phyloP scores from a whole-genome alignment of 768 basidiomycete genomes.

The Naganishia friedmannii region DNA sequence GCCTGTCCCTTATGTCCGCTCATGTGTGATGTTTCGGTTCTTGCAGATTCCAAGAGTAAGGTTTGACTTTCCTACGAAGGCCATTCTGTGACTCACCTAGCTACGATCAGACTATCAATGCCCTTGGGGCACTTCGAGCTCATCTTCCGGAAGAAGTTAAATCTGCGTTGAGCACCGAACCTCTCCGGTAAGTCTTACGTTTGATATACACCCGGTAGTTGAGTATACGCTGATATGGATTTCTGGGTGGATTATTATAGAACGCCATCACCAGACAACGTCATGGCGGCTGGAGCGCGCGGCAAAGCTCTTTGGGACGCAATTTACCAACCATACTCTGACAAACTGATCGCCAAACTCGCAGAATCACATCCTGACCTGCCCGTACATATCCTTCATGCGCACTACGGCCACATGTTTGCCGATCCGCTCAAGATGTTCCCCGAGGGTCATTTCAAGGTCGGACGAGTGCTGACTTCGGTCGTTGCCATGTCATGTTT shows the following conservation, averaged over 20 bases:
- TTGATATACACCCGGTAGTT: not conserved
- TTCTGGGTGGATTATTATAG: slow-evolving; percentile 30
- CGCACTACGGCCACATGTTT: slow-evolving; percentile 53
- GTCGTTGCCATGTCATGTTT: slow-evolving; percentile 80
- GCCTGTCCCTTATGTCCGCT: slow-evolving; percentile 16
- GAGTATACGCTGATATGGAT: not conserved
- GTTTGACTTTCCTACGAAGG: not conserved
- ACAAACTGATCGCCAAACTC: slow-evolving; percentile 83
- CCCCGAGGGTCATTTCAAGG: slow-evolving; percentile 31
- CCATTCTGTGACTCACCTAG: slow-evolving; percentile 7
- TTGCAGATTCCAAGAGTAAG: slow-evolving; percentile 31
- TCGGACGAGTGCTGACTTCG: slow-evolving; percentile 78
- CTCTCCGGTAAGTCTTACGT: slow-evolving; percentile 61
- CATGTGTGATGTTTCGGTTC: too few relatives aligned
- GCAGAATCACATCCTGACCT: slow-evolving; percentile 88
- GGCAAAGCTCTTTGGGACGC: slow-evolving; percentile 75
- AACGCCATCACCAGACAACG: slow-evolving; percentile 56
- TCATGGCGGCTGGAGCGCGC: slow-evolving; percentile 64
- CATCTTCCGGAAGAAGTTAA: slow-evolving; percentile 80
- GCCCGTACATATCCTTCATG: slow-evolving; percentile 58
- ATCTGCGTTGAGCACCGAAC: slow-evolving; percentile 62
- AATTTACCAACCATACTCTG: slow-evolving; percentile 83
- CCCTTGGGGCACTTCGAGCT: slow-evolving; percentile 70
- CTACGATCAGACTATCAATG: slow-evolving; percentile 68
- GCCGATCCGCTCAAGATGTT: slow-evolving; percentile 44